phyloP scores from a whole-genome alignment of 441 rosid genomes.

The Erodium trifolium region DNA sequence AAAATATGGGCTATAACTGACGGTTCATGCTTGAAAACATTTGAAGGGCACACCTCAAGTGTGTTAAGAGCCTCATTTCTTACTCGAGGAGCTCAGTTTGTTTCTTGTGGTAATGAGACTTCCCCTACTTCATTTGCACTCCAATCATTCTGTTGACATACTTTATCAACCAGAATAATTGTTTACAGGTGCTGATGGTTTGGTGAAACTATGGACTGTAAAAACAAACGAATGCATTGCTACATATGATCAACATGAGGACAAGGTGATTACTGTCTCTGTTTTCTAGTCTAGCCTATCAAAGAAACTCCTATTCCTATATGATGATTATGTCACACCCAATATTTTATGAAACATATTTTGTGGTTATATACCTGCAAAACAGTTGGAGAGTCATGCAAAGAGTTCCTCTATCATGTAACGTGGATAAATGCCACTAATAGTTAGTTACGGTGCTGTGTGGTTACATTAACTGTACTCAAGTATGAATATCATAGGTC shows the following conservation, averaged over 20 bases:
- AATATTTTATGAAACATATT: not conserved
- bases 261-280: slow-evolving; percentile 49
- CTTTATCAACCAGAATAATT: slow-evolving; percentile 14
- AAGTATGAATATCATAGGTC: too few relatives aligned
- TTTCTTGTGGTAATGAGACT: slow-evolving; percentile 70
- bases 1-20: slow-evolving; percentile 89
- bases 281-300: not conserved
- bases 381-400: not conserved
- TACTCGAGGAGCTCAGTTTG: slow-evolving; percentile 79
- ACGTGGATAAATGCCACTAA: not conserved
- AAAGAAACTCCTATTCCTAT: not conserved
- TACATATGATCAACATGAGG: slow-evolving; percentile 87
- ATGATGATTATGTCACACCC: not conserved
- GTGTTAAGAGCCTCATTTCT: slow-evolving; percentile 83
- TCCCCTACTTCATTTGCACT: not conserved
- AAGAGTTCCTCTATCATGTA: not conserved
- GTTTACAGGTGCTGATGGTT: slow-evolving; percentile 78
- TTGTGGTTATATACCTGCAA: not conserved
- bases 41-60: slow-evolving; percentile 92
- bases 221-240: slow-evolving; percentile 78
- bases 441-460: not conserved
- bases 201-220: slow-evolving; percentile 86
- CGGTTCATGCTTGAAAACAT: slow-evolving; percentile 92
- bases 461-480: not conserved
- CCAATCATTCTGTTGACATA: slow-evolving; percentile 6